Evolutionary conservation across 2,329 filamentous ascomycete species (phyloP), one percentile per base, ranked within the genome.

Genomic region (Monosporascus sp.): DNA sequence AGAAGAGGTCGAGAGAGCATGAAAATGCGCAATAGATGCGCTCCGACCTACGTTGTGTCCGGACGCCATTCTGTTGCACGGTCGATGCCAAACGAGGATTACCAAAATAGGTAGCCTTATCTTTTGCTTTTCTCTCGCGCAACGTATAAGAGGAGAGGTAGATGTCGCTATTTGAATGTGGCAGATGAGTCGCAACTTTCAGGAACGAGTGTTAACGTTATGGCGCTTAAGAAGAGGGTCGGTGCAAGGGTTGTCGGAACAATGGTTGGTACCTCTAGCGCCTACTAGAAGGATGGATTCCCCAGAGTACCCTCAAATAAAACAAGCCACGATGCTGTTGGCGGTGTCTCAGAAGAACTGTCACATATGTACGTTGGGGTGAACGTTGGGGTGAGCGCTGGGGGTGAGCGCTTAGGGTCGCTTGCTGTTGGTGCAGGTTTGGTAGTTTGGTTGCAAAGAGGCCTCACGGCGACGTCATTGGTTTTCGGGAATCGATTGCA

Each of bases 1-100:
- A 34, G 31, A 5, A 5, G 9, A 5, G 31, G 52, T 56, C 49
- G 43, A 40, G 50, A 51, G 14, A 5, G n/a, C 46, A 11, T 40
- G 7, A 37, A 36, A 47, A 24, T 43, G 17, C 48, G 45, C 38
- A 27, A 34, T 48, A 48, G 40, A 49, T 53, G 52, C 52, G 52
- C 48, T 52, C 53, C 49, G 53, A 59, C 61, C 59, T 66, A 76
- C 75, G 68, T 76, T 73, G 56, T 76, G 74, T 61, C 75, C 70
- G 5, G 75, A 75, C 9, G 74, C 67, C 75, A 78, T 78, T 53
- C 63, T 24, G 43, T n/a, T 40, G 20, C n/a, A 24, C 47, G 31
- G 20, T 24, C 43, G 7, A 50, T 16, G 17, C 11, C 36, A 38
- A n/a, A 45, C 34, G 14, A 27, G 16, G n/a, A 46, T n/a, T n/a